Conservation (phyloP, 805 yeast genomes). For the Lipomyces yamanashiensis region DNA sequence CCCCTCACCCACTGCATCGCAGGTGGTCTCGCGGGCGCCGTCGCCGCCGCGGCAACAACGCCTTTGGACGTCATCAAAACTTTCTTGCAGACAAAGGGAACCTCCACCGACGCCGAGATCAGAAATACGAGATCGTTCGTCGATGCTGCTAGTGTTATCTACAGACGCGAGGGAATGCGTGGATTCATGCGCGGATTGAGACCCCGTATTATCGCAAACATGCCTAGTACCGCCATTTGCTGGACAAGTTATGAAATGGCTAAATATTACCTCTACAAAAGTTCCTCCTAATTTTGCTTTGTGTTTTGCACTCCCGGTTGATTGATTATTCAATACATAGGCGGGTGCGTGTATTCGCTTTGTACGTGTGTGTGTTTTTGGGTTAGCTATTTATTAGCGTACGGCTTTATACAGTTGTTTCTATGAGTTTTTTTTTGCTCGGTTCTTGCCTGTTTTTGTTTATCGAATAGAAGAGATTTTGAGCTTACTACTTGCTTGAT, state of each 20-base stretch:
- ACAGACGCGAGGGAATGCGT: conserved; percentile 48
- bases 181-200: conserved; percentile 85
- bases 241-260: conserved; percentile 99
- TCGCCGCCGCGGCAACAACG: conserved; percentile 92
- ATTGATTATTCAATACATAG: conserved; percentile 46
- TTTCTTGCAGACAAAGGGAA: conserved; percentile 75
- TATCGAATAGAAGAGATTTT: neutral
- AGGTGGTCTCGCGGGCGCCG: conserved; percentile 94
- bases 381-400: neutral
- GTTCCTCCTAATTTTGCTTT: conserved; percentile 2
- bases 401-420: neutral
- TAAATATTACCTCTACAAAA: conserved; percentile 49
- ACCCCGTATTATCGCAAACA: conserved; percentile 89
- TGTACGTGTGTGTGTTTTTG: neutral
- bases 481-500: too few relatives aligned
- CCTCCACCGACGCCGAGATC: conserved; percentile 47
- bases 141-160: conserved; percentile 73
- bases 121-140: conserved; percentile 66
- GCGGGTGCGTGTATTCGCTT: neutral
- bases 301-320: neutral
- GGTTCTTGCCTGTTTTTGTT: neutral
- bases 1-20: conserved; percentile 90
- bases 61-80: conserved; percentile 96
- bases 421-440: neutral
- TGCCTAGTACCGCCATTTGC: conserved; percentile 94